These are phyloP conservation scores for Geotrichum bryndzae DNA, from an alignment of 1,139 yeast genomes.

Conservation along the genomic window DNA sequence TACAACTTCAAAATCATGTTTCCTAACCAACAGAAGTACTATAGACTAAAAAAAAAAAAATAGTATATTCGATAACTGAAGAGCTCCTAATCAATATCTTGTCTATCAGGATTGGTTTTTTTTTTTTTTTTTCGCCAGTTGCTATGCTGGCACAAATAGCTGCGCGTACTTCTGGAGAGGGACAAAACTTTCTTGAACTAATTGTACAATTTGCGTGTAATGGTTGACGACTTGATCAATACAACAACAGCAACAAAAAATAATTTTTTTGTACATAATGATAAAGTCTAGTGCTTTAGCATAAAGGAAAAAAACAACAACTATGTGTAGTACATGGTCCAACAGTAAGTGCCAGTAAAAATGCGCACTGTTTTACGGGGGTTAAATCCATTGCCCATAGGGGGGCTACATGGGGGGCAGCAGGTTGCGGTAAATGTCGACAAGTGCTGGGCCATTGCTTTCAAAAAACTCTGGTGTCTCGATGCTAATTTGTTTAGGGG, in stretches of 20 bases:
- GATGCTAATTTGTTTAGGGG: not conserved
- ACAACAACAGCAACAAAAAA: not conserved
- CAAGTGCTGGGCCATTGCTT: not conserved
- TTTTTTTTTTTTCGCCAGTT: not conserved
- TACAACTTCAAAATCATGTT: no score
- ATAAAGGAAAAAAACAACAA: not conserved
- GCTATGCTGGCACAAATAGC: no score
- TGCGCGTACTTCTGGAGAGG: no score
- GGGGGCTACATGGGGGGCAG: slow-evolving; percentile 7
- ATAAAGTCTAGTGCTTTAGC: not conserved
- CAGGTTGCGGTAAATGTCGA: slow-evolving; percentile 3
- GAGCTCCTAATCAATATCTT: no score
- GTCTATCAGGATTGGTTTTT: not conserved
- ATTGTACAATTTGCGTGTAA: not conserved
- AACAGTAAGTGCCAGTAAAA: no score
- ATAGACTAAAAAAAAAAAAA: not conserved
- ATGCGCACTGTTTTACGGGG: not conserved
- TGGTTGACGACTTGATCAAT: not conserved
- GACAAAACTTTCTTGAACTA: no score
- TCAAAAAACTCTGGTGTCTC: not conserved
- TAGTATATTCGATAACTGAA: no score
- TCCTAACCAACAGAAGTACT: no score
- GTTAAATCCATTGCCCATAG: not conserved
- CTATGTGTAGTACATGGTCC: not conserved
- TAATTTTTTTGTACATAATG: not conserved